Conservation (phyloP, 176 grass and related monocot genomes). For the Aegilops umbellulata region DNA sequence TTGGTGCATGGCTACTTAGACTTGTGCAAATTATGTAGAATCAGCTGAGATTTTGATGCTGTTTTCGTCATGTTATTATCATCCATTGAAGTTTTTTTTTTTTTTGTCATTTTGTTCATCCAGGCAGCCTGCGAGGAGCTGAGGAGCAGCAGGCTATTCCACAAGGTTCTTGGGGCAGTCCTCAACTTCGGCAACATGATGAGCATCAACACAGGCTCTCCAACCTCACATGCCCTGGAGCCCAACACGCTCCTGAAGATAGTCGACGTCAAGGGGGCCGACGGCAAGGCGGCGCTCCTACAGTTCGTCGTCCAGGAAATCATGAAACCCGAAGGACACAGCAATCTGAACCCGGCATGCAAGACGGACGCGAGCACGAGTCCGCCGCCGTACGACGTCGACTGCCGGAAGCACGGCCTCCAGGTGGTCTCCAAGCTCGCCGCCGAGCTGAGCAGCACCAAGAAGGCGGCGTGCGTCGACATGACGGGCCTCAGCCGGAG, state of each 20-base stretch:
- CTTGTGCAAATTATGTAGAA: background rate
- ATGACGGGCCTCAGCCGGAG: constrained; percentile 46
- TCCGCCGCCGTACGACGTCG: constrained; percentile 9
- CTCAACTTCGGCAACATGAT: constrained; percentile 76
- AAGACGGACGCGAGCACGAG: background rate
- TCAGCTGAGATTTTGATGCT: background rate
- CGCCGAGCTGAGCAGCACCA: constrained; percentile 55
- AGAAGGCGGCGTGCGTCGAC: constrained; percentile 76
- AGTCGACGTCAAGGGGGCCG: constrained; percentile 71
- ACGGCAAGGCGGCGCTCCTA: constrained; percentile 71
- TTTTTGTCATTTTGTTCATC: background rate
- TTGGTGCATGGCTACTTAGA: background rate
- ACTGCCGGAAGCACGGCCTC: constrained; percentile 59
- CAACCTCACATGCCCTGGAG: constrained; percentile 63
- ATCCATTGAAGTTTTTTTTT: background rate
- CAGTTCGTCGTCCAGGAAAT: constrained; percentile 82
- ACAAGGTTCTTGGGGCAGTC: constrained; percentile 70
- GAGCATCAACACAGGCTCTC: constrained; percentile 56
- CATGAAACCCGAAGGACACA: constrained; percentile 55
- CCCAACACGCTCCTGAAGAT: constrained; percentile 87
- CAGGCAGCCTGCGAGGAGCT: constrained; percentile 90
- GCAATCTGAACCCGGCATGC: background rate
- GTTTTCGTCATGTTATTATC: background rate
- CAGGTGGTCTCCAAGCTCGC: constrained; percentile 49
- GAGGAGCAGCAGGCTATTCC: constrained; percentile 70